Evolutionary conservation across 23 red algal genomes (phyloP).

Genomic region (Agarophyton chilense): DNA sequence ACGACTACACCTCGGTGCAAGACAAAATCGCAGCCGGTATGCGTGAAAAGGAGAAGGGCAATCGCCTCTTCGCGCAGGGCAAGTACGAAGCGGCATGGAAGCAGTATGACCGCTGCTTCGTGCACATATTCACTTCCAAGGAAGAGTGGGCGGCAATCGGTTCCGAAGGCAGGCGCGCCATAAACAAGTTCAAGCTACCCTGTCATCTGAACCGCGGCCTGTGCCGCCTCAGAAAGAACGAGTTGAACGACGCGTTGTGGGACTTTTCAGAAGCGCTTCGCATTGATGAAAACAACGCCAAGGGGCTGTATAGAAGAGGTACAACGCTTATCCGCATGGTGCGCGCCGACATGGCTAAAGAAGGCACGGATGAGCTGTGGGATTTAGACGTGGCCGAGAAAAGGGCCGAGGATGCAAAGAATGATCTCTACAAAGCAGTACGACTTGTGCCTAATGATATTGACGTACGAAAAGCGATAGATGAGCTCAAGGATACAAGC

Average conservation of each 20-base stretch:
- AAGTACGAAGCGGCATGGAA: slow-evolving; percentile 75
- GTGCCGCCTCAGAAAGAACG: slow-evolving; percentile 63
- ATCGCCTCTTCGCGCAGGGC: slow-evolving; percentile 64
- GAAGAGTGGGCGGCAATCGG: slow-evolving; percentile 93
- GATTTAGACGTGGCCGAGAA: slow-evolving; percentile 71
- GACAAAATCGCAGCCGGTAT: slow-evolving; percentile 66
- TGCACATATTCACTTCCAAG: slow-evolving; percentile 74
- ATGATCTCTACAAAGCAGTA: slow-evolving; percentile 56
- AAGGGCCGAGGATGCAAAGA: slow-evolving; percentile 33
- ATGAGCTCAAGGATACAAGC: slow-evolving; percentile 45
- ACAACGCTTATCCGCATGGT: slow-evolving; percentile 50
- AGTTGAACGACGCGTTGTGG: slow-evolving; percentile 82
- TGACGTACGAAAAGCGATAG: slow-evolving; percentile 34
- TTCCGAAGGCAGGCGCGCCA: slow-evolving; percentile 15
- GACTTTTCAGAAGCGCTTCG: slow-evolving; percentile 91
- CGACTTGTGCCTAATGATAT: slow-evolving; percentile 32
- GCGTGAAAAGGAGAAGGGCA: slow-evolving; percentile 67
- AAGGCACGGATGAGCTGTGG: slow-evolving; percentile 80
- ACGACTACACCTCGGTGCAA: slow-evolving; percentile 54
- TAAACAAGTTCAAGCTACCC: slow-evolving; percentile 87
- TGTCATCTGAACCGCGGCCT: slow-evolving; percentile 89
- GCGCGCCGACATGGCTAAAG: slow-evolving; percentile 66
- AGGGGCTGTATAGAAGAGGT: slow-evolving; percentile 73
- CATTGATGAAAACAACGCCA: slow-evolving; percentile 72
- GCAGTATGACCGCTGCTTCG: slow-evolving; percentile 87